These are phyloP conservation scores for Psilocybe azurescens DNA, from an alignment of 768 basidiomycete genomes.

Conservation along the genomic window DNA sequence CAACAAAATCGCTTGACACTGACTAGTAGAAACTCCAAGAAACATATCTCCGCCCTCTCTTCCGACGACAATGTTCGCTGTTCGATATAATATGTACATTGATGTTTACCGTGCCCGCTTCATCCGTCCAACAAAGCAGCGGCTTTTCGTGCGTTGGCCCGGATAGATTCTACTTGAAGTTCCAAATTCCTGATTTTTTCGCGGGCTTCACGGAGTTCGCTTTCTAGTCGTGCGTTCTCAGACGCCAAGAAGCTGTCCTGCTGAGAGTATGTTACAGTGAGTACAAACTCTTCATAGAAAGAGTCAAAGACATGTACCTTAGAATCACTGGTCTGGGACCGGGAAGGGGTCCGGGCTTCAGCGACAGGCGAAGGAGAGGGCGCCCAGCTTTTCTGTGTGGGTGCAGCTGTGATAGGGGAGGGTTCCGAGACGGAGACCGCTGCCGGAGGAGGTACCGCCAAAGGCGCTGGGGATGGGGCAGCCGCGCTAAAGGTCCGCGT, in stretches of 20 bases:
- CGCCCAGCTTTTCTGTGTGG: constrained; percentile 9
- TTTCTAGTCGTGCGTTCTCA: constrained; percentile 67
- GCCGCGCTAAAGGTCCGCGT: constrained; percentile 36
- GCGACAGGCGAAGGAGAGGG: constrained; percentile 21
- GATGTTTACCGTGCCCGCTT: background rate
- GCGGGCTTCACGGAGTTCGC: constrained; percentile 78
- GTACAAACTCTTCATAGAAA: background rate
- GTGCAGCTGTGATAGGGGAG: background rate
- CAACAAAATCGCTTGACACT: background rate
- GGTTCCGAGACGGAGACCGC: constrained; percentile 18
- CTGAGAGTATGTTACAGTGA: constrained; percentile 4
- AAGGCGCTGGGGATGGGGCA: constrained; percentile 28
- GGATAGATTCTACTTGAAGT: constrained; percentile 77
- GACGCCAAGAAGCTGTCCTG: constrained; percentile 35
- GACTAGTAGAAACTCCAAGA: background rate
- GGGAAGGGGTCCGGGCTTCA: constrained; percentile 24
- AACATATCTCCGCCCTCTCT: background rate
- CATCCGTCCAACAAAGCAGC: constrained; percentile 54
- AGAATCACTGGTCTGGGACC: constrained; percentile 24
- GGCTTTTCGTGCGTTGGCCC: constrained; percentile 78
- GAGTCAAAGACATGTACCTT: constrained; percentile 18
- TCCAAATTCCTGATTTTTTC: constrained; percentile 86
- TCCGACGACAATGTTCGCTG: background rate
- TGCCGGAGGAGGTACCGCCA: constrained; percentile 18
- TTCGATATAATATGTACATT: background rate